A percentile compares a stretch with the other conserved stretches of the same genome.
Evolutionary conservation across 495 filamentous ascomycete species (phyloP).

Genomic region (Talaromyces thailandensis): DNA sequence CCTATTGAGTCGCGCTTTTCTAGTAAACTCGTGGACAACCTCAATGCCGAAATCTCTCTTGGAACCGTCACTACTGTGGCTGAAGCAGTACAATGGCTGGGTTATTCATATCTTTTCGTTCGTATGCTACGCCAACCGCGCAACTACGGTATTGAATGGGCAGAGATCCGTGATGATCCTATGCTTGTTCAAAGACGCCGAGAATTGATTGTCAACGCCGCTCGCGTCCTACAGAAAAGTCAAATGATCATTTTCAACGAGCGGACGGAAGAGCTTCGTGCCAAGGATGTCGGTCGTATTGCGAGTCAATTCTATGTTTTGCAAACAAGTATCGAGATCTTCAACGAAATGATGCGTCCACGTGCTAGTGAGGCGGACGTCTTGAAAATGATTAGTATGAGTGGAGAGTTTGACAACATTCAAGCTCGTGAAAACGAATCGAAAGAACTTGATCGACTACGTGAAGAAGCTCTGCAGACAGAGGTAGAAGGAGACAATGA

Average conservation of each 20-base stretch:
- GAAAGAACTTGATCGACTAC: constrained; percentile 62
- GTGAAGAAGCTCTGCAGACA: constrained; percentile 56
- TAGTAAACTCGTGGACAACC: constrained; percentile 82
- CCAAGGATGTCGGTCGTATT: constrained; percentile 92
- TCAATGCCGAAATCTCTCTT: constrained; percentile 91
- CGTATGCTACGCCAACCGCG: constrained; percentile 89
- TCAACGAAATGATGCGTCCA: constrained; percentile 85
- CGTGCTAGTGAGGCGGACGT: constrained; percentile 79
- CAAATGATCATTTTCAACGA: constrained; percentile 99
- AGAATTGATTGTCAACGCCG: constrained; percentile 79
- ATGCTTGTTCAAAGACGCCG: constrained; percentile 71
- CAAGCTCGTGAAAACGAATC: constrained; percentile 82
- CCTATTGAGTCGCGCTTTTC: constrained; percentile 95
- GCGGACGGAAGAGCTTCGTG: constrained; percentile 75
- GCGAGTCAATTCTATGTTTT: constrained; percentile 95
- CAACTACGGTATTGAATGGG: constrained; percentile 91
- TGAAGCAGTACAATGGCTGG: constrained; percentile 93
- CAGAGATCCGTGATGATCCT: constrained; percentile 82
- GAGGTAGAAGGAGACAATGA: constrained; percentile 69
- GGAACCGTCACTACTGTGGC: constrained; percentile 93
- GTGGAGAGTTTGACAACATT: constrained; percentile 95
- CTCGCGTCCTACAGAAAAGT: constrained; percentile 71
- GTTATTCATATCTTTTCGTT: constrained; percentile 95
- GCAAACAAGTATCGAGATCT: constrained; percentile 86
- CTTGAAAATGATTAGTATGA: constrained; percentile 89